Conservation (phyloP, 2,329 filamentous ascomycete genomes). For the Biscogniauxia marginata region DNA sequence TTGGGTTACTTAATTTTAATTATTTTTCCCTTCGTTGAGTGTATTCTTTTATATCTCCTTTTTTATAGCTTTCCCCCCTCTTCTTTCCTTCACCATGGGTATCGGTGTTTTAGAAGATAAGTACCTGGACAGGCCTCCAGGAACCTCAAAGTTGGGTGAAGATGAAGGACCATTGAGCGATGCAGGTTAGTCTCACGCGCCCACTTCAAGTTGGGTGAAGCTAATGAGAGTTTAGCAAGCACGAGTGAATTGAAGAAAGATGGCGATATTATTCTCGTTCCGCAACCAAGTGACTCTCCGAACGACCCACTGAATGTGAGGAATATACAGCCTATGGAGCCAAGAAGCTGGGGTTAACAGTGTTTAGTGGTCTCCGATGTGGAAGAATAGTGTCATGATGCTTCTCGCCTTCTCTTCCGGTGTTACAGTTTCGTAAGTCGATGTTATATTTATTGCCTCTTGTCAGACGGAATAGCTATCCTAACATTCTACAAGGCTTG, state of each 20-base stretch:
- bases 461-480: background rate
- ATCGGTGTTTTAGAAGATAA: slow-evolving; percentile 21
- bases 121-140: slow-evolving; percentile 20
- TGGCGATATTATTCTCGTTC: slow-evolving; percentile 25
- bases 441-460: background rate
- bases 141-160: slow-evolving; percentile 23
- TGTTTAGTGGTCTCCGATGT: slow-evolving; percentile 19
- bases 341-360: slow-evolving; percentile 4
- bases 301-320: slow-evolving; percentile 26
- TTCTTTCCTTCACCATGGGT: slow-evolving; percentile 19
- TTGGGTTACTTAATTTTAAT: background rate
- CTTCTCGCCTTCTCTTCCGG: slow-evolving; percentile 24
- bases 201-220: background rate
- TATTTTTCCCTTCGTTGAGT: slow-evolving; percentile 2
- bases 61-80: slow-evolving; percentile 1
- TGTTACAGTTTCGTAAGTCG: slow-evolving; percentile 23
- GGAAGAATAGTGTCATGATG: slow-evolving; percentile 23
- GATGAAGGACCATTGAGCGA: slow-evolving; percentile 9
- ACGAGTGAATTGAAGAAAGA: slow-evolving; percentile 19
- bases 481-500: slow-evolving; percentile 15
- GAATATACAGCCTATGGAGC: background rate
- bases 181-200: slow-evolving; percentile 11
- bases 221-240: slow-evolving; percentile 10
- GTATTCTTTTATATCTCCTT: slow-evolving; percentile 5
- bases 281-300: slow-evolving; percentile 25